A percentile compares a stretch with the other conserved stretches of the same genome.
Conservation (phyloP, 352 stramenopile genomes). For the Phytopythium litorale region DNA sequence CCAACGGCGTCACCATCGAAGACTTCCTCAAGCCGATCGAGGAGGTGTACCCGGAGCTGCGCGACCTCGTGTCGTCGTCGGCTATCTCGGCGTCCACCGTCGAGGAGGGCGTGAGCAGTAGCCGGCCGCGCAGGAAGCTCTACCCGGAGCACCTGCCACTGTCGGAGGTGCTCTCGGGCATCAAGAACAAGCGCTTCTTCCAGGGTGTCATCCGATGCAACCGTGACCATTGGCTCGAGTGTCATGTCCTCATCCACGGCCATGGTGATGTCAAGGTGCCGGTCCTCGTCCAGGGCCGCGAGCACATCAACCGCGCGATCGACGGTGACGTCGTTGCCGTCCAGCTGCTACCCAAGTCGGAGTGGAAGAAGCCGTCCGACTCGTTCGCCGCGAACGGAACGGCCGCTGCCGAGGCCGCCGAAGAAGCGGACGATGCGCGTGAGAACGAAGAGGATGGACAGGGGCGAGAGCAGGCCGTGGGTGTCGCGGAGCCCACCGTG, state of each 20-base stretch:
- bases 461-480: slow-evolving; percentile 21
- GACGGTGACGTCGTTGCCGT: slow-evolving; percentile 98
- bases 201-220: slow-evolving; percentile 89
- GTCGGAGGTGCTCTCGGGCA: slow-evolving; percentile 75
- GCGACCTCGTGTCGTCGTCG: slow-evolving; percentile 47
- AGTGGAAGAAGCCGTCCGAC: slow-evolving; percentile 78
- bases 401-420: slow-evolving; percentile 27
- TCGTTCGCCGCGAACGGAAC: slow-evolving; percentile 52
- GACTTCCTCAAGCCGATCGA: slow-evolving; percentile 57
- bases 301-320: slow-evolving; percentile 96
- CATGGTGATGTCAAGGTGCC: slow-evolving; percentile 58
- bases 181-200: slow-evolving; percentile 87
- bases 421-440: slow-evolving; percentile 39
- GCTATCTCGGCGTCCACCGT: slow-evolving; percentile 10
- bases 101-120: slow-evolving; percentile 38
- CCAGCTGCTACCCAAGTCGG: slow-evolving; percentile 85
- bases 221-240: slow-evolving; percentile 79
- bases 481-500: slow-evolving; percentile 64
- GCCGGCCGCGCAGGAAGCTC: slow-evolving; percentile 40
- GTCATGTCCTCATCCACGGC: slow-evolving; percentile 75
- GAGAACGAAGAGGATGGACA: slow-evolving; percentile 29
- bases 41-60: slow-evolving; percentile 41
- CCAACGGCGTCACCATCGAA: slow-evolving; percentile 47
- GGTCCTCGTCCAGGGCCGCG: slow-evolving; percentile 63
- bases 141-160: slow-evolving; percentile 78